phyloP scores from a whole-genome alignment of 805 yeast genomes.

The Torulaspora quercuum region DNA sequence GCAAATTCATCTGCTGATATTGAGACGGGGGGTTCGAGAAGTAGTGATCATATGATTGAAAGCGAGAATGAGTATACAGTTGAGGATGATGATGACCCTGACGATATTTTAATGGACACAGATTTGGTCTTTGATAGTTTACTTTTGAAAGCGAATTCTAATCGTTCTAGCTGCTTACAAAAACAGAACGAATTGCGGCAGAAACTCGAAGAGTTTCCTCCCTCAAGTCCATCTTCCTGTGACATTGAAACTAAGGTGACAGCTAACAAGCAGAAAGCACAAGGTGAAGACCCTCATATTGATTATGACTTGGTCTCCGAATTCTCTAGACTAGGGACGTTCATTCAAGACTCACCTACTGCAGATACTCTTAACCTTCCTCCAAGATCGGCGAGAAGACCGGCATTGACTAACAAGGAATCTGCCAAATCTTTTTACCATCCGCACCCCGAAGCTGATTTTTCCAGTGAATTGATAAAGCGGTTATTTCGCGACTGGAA shows the following conservation, averaged over 20 bases:
- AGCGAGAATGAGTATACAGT: slow-evolving; percentile 7
- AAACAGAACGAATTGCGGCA: slow-evolving; percentile 15
- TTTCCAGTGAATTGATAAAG: slow-evolving; percentile 11
- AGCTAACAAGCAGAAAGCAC: neutral
- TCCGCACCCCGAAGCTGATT: slow-evolving; percentile 9
- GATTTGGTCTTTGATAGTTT: slow-evolving; percentile 32
- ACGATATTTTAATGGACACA: slow-evolving; percentile 29
- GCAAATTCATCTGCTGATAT: neutral
- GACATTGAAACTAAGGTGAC: neutral
- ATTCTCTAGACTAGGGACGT: slow-evolving; percentile 23
- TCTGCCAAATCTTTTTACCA: slow-evolving; percentile 24
- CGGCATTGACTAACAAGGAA: slow-evolving; percentile 21
- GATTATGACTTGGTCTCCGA: slow-evolving; percentile 25
- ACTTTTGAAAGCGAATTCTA: slow-evolving; percentile 24
- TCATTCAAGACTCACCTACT: slow-evolving; percentile 15
- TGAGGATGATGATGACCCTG: slow-evolving; percentile 15
- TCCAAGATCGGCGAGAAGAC: slow-evolving; percentile 31
- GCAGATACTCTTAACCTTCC: slow-evolving; percentile 17
- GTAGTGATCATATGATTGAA: too few relatives aligned
- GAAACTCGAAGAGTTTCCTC: slow-evolving; percentile 13
- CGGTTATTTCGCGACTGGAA: slow-evolving; percentile 28
- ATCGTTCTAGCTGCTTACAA: slow-evolving; percentile 9
- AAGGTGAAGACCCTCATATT: slow-evolving; percentile 12
- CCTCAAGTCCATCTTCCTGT: slow-evolving; percentile 1
- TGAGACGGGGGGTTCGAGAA: neutral